Conservation (phyloP, 2,329 filamentous ascomycete genomes). For the Penicillium sp. region DNA sequence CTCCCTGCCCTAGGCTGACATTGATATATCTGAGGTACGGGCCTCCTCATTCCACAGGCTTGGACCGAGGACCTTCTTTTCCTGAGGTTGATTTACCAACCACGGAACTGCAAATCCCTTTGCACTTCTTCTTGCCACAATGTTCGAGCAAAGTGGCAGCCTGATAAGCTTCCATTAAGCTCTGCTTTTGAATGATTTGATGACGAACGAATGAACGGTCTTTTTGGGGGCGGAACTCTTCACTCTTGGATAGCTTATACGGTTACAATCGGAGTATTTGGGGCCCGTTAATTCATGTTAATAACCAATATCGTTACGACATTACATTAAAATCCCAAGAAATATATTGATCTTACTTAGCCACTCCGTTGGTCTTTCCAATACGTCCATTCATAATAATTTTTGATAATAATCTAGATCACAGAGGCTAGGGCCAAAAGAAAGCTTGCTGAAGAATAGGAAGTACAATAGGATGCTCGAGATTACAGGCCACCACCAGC, state of each 20-base stretch:
- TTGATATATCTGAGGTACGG: neutral
- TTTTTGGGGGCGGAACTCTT: slow-evolving; percentile 2
- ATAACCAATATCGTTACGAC: neutral
- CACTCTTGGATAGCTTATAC: neutral
- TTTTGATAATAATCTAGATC: neutral
- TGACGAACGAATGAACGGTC: slow-evolving; percentile 15
- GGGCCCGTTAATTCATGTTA: neutral
- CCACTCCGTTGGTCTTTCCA: neutral
- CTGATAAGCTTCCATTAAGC: neutral
- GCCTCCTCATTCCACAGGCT: neutral
- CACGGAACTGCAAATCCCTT: neutral
- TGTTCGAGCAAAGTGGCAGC: neutral
- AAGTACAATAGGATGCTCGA: neutral
- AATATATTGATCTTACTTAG: neutral
- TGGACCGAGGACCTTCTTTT: too few species aligned
- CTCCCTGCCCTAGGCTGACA: too few species aligned
- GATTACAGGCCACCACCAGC: slow-evolving; percentile 39
- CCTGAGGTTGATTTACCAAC: neutral
- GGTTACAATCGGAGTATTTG: neutral
- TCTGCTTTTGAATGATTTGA: slow-evolving; percentile 11
- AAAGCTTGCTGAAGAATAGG: neutral
- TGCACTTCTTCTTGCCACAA: neutral
- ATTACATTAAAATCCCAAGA: neutral
- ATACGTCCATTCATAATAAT: slow-evolving; percentile 8
- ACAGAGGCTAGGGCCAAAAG: neutral